These are phyloP conservation scores for Nymphaea colorata DNA, from an alignment of 164 flowering plant genomes.

Conservation along the genomic window DNA sequence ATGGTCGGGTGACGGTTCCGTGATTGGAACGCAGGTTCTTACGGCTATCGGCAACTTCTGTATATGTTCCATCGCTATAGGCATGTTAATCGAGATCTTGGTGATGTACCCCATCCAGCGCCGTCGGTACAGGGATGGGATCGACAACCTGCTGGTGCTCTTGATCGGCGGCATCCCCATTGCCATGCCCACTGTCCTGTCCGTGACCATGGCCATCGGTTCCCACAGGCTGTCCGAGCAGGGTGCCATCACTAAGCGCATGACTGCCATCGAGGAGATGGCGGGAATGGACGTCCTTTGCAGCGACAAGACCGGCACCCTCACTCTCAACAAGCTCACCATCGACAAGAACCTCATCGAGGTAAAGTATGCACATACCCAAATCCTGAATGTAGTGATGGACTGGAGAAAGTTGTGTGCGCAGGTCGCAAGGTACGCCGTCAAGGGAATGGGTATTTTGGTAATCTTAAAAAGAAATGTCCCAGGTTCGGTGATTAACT, in stretches of 20 bases:
- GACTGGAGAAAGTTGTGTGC: too few species aligned
- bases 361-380: constrained; percentile 1
- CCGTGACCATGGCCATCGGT: constrained; percentile 95
- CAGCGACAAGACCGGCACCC: constrained; percentile 95
- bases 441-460: too few species aligned
- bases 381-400: not conserved
- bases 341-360: constrained; percentile 50
- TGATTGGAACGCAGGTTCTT: constrained; percentile 36
- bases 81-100: constrained; percentile 64
- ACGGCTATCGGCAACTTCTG: constrained; percentile 92
- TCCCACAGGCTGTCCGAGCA: constrained; percentile 79
- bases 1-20: not conserved
- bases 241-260: constrained; percentile 96
- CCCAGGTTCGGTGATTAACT: too few species aligned
- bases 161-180: constrained; percentile 96
- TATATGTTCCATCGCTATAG: constrained; percentile 67
- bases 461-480: too few species aligned
- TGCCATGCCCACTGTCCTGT: constrained; percentile 93
- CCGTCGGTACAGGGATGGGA: constrained; percentile 65
- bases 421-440: too few species aligned
- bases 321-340: constrained; percentile 84
- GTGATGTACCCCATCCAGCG: constrained; percentile 74
- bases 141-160: constrained; percentile 72
- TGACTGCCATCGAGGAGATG: constrained; percentile 99
- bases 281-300: constrained; percentile 95